phyloP scores from a whole-genome alignment of 2,329 filamentous ascomycete genomes.

The Trichoderma gracile region DNA sequence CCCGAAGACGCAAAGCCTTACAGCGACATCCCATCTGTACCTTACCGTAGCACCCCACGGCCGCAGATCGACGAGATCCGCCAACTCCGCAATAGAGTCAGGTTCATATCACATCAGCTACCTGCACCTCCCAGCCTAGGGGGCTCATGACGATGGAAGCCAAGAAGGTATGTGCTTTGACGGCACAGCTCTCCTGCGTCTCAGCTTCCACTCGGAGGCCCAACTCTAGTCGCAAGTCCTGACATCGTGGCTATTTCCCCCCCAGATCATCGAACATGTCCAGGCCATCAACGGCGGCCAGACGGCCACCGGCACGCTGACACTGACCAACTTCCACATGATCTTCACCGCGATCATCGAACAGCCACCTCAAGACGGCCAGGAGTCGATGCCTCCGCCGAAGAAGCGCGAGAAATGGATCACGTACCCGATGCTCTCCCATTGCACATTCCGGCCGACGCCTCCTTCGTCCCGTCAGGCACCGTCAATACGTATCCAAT shows the following conservation, averaged over 20 bases:
- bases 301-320: slow-evolving; percentile 57
- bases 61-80: background rate
- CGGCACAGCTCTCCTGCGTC: background rate
- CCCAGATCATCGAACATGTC: slow-evolving; percentile 57
- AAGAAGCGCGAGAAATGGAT: slow-evolving; percentile 76
- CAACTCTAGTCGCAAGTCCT: slow-evolving; percentile 2
- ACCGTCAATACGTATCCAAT: slow-evolving; percentile 82
- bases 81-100: slow-evolving; percentile 3
- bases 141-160: slow-evolving; percentile 41
- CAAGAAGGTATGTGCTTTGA: slow-evolving; percentile 41
- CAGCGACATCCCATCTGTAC: background rate
- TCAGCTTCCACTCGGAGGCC: background rate
- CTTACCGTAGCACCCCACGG: background rate
- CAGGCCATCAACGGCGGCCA: slow-evolving; percentile 61
- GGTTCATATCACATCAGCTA: slow-evolving; percentile 1
- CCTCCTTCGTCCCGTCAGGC: slow-evolving; percentile 67
- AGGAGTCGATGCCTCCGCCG: slow-evolving; percentile 33
- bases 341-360: slow-evolving; percentile 51
- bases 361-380: slow-evolving; percentile 32
- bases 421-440: slow-evolving; percentile 86
- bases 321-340: slow-evolving; percentile 64
- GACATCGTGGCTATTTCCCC: slow-evolving; percentile 13
- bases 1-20: too few species aligned
- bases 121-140: background rate
- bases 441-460: slow-evolving; percentile 75